Base-by-base conservation (phyloP, 1,139 yeast species). In the Saccharomyces hybrid region DNA sequence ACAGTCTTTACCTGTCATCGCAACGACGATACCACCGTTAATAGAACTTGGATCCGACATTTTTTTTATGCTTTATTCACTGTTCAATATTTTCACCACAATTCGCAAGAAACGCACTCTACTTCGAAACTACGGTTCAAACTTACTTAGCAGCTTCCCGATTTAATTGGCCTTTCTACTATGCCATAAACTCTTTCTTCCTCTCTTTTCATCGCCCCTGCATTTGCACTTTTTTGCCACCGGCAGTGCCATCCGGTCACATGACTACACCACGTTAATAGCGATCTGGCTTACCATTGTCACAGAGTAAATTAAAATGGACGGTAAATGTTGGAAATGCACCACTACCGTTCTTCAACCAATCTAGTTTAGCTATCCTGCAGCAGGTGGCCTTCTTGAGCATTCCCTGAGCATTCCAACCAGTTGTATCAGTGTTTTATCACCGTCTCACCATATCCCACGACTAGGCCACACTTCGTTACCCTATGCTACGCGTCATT, bases 1-100 rank as follows among this genome's bases (percentile, higher is more conserved):
- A 75, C 99, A 95, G 64, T 90, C 97, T 70, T 95, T 91, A 63
- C 99, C 99, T 27, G 86, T 85, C 99, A 95, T 95, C 62, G 99
- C 99, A 46, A 95, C 96, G 57, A 96, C 96, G 57, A 96, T 81
- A 73, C 99, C 99, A 73, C 96, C 82, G 57, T 78, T 78, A 57
- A 77, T 71, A 46, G 82, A 76, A 64, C 81, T 77, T 64, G 83
- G 83, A 67, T 79, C 82, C 38, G 81, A 77, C 81, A 77, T 77
- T 29, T 16, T 16, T 6, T 16, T 16, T 6, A 31, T 46, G 29
- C 20, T 32, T 16, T 51, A 23, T 38, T 49, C 46, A 46, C n/a
- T 28, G 9, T 50, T 23, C 41, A 48, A 44, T 29, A 25, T 32
- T 32, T 14, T 41, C n/a, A 16, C 28, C 41, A n/a, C 47, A 16